Evolutionary conservation across 2,329 filamentous ascomycete genomes (phyloP).

Genomic region (Catunica adiposa): DNA sequence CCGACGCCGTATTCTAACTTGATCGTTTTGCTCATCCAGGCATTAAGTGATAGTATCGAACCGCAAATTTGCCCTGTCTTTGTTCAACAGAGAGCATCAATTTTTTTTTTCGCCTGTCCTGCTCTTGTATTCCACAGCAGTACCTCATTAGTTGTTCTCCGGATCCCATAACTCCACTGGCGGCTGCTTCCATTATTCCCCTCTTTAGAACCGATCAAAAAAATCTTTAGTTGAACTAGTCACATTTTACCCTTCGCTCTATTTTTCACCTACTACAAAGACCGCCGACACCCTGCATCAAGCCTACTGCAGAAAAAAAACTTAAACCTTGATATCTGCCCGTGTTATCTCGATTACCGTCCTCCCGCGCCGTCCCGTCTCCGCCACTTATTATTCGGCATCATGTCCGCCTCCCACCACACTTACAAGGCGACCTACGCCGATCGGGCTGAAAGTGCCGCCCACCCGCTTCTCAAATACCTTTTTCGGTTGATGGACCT

Average conservation of each 20-base stretch:
- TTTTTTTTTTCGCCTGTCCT: background rate
- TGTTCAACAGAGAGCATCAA: background rate
- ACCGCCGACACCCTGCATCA: background rate
- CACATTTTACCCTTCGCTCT: background rate
- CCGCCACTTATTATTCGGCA: background rate
- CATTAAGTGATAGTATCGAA: background rate
- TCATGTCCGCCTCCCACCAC: slow-evolving; percentile 23
- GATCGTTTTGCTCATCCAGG: background rate
- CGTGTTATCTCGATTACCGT: background rate
- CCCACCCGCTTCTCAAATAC: slow-evolving; percentile 43
- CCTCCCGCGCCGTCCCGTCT: background rate
- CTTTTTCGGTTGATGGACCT: slow-evolving; percentile 48
- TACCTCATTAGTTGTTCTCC: background rate
- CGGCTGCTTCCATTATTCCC: slow-evolving; percentile 3
- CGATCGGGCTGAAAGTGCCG: slow-evolving; percentile 32
- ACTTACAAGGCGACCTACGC: slow-evolving; percentile 37
- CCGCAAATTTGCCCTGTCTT: slow-evolving; percentile 2
- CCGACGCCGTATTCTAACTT: background rate
- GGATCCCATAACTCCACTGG: background rate
- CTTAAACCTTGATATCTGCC: background rate
- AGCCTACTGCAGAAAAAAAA: background rate
- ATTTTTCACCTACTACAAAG: background rate
- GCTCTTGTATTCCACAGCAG: background rate
- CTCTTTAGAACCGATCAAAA: slow-evolving; percentile 1
- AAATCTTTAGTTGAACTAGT: background rate